phyloP scores from a whole-genome alignment of 768 basidiomycete genomes.

The Hydnum rufescens region DNA sequence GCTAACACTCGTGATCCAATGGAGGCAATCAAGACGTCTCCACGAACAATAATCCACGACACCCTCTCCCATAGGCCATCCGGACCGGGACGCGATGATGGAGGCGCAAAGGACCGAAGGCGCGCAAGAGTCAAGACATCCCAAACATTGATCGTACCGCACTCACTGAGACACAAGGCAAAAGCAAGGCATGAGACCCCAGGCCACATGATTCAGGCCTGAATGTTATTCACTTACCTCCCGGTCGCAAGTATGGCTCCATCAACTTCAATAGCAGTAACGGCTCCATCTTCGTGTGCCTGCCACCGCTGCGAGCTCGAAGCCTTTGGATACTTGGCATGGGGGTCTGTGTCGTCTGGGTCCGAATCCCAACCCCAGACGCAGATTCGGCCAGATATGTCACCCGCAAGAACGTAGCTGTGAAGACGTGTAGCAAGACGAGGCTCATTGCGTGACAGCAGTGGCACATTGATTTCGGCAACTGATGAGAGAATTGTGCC shows the following conservation, averaged over 20 bases:
- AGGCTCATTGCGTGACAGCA: neutral
- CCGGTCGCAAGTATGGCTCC: conserved; percentile 43
- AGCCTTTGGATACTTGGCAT: neutral
- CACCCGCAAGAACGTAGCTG: conserved; percentile 42
- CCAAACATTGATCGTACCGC: conserved; percentile 40
- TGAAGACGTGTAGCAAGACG: neutral
- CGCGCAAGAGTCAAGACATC: conserved; percentile 43
- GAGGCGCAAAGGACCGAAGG: conserved; percentile 29
- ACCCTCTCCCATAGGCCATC: conserved; percentile 28
- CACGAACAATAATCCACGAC: conserved; percentile 34
- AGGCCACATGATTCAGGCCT: too few species aligned
- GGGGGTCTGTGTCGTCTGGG: neutral
- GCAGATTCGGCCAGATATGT: conserved; percentile 14
- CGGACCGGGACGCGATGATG: conserved; percentile 23
- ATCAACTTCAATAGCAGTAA: conserved; percentile 47
- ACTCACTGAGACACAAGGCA: conserved; percentile 21
- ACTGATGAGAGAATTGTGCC: too few species aligned
- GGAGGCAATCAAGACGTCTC: conserved; percentile 36
- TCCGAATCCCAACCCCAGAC: conserved; percentile 7
- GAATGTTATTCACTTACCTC: conserved; percentile 7
- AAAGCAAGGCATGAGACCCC: neutral
- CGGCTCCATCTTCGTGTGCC: conserved; percentile 41
- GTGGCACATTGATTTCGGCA: too few species aligned
- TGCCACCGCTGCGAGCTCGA: conserved; percentile 27
- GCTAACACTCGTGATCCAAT: conserved; percentile 43